Evolutionary conservation across 2,329 filamentous ascomycete species (phyloP), one percentile per base, ranked within the genome.

Genomic region (Claviceps sp.): DNA sequence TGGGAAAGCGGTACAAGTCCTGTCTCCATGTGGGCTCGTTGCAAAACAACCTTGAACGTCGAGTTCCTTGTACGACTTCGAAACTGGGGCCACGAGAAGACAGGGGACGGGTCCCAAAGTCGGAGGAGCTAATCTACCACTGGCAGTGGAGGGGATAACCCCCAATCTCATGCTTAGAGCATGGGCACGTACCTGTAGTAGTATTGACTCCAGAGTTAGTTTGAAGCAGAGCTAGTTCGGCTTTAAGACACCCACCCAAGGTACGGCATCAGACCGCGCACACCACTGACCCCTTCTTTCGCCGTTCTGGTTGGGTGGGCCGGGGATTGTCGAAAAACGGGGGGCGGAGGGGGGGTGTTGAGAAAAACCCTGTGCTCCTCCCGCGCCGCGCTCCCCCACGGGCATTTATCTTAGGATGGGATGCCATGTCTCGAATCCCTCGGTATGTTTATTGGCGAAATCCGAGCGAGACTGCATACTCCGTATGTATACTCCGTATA

Each of bases 121-220:
- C 40, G 26, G 34, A 47, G 51, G 53, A 52, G 51, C 51, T 50
- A 46, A 54, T 51, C 48, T 54, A 50, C 54, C 50, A 48, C 49
- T 45, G 50, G 40, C 47, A 47, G 45, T 47, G 51, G 47, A 52
- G 52, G 50, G 50, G 52, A 55, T 54, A 37, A 55, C 40, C 50
- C 46, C 50, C 38, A 22, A 44, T 49, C 45, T 48, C 51, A 48
- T 37, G 51, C 37, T 40, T 30, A 49, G 46, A 47, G n/a, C 43
- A 54, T 48, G 51, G 52, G 43, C 48, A 52, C 43, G 47, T 37
- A 41, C 22, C 20, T 48, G 47, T 40, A 30, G n/a, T 18, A 51
- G 38, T 43, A 52, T 14, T 26, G n/a, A n/a, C 45, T 37, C 20
- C 34, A 41, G n/a, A 43, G 24, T 52, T 52, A 47, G 43, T 47